phyloP scores from a whole-genome alignment of 345 rosid species.

The Eucalyptus pauciflora region DNA sequence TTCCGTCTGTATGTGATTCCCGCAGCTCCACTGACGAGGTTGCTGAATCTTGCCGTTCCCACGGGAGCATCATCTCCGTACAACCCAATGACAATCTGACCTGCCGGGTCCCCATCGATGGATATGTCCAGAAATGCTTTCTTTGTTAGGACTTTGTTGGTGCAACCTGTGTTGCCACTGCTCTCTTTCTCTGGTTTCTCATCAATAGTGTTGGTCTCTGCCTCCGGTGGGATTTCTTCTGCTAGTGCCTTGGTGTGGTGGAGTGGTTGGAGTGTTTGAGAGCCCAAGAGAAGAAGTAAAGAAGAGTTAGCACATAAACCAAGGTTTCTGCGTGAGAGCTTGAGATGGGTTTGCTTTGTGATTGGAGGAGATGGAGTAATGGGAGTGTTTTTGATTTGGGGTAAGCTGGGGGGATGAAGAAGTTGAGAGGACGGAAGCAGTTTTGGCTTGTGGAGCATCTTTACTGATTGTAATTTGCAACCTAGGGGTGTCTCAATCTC shows the following conservation, averaged over 20 bases:
- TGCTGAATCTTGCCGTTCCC: conserved; percentile 54
- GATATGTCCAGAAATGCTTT: conserved; percentile 70
- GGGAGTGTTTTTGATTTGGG: conserved; percentile 7
- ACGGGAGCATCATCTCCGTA: conserved; percentile 47
- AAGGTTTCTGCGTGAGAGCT: conserved; percentile 53
- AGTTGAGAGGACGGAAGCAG: conserved; percentile 11
- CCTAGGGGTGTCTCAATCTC: neutral
- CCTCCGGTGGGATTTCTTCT: neutral
- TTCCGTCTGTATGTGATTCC: conserved; percentile 85
- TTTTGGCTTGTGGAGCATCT: conserved; percentile 31
- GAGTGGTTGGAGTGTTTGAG: conserved; percentile 32
- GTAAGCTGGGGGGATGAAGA: conserved; percentile 11
- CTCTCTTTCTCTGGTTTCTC: neutral
- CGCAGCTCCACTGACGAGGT: conserved; percentile 65
- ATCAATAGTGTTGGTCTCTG: neutral
- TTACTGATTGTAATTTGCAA: neutral
- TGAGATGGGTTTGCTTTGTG: conserved; percentile 10
- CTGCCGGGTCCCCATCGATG: conserved; percentile 58
- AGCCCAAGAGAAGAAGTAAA: conserved; percentile 41
- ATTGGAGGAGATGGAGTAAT: conserved; percentile 6
- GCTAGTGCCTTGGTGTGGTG: conserved; percentile 5
- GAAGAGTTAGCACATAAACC: conserved; percentile 35
- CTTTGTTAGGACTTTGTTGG: conserved; percentile 19
- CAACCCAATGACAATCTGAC: conserved; percentile 65
- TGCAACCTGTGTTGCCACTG: conserved; percentile 7